These are phyloP conservation scores for Botrytis paeoniae DNA, from an alignment of 2,329 filamentous ascomycete species.

Conservation along the genomic window DNA sequence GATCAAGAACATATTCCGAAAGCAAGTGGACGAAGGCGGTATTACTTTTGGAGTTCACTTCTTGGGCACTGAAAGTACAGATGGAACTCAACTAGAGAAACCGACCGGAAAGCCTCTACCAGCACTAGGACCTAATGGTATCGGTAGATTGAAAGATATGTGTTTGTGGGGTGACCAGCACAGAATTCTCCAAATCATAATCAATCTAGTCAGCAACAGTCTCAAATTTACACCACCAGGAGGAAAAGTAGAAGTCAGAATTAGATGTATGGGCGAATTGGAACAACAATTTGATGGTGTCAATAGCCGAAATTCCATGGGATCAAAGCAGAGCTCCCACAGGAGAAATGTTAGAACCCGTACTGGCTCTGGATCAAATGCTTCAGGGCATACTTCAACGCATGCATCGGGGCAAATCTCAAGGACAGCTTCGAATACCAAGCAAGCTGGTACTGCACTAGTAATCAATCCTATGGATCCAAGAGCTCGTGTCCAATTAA, in stretches of 20 bases:
- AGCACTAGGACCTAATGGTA: slow-evolving; percentile 61
- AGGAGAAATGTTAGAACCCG: slow-evolving; percentile 24
- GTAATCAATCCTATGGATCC: slow-evolving; percentile 60
- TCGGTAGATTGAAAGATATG: slow-evolving; percentile 76
- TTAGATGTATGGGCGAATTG: slow-evolving; percentile 66
- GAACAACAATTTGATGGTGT: slow-evolving; percentile 26
- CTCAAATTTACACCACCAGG: slow-evolving; percentile 83
- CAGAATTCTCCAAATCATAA: slow-evolving; percentile 86
- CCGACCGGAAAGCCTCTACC: slow-evolving; percentile 42
- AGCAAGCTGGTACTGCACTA: slow-evolving; percentile 50
- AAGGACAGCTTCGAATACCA: slow-evolving; percentile 37
- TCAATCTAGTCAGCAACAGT: slow-evolving; percentile 88
- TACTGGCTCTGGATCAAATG: slow-evolving; percentile 39
- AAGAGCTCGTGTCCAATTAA: slow-evolving; percentile 36
- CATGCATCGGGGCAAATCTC: slow-evolving; percentile 42
- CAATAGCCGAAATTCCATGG: slow-evolving; percentile 27
- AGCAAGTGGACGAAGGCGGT: slow-evolving; percentile 76
- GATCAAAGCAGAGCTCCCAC: slow-evolving; percentile 35
- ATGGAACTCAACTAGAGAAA: slow-evolving; percentile 21
- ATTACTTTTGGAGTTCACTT: slow-evolving; percentile 74
- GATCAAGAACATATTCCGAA: slow-evolving; percentile 75
- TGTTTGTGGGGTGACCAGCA: slow-evolving; percentile 88
- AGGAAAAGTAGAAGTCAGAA: slow-evolving; percentile 72
- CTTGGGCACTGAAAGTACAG: slow-evolving; percentile 48
- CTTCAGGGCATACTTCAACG: slow-evolving; percentile 39